phyloP scores from a whole-genome alignment of 805 yeast genomes.

The Candida andamanensis region DNA sequence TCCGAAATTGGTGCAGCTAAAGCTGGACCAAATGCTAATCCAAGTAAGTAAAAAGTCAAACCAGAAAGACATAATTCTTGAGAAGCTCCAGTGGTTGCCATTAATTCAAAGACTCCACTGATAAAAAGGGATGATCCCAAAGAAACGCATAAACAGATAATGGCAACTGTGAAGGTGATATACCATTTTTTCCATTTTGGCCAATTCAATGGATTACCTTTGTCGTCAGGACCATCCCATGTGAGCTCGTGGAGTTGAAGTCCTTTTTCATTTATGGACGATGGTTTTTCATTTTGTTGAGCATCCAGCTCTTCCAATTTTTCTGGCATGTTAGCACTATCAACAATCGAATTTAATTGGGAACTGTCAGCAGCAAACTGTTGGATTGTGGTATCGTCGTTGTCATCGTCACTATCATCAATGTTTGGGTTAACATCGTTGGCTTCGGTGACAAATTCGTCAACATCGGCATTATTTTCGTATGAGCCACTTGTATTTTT shows the following conservation, averaged over 20 bases:
- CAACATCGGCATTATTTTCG: no score
- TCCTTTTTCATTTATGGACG: neutral
- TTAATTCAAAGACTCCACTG: constrained; percentile 55
- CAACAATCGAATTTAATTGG: neutral
- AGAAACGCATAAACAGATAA: constrained; percentile 62
- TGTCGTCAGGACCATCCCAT: constrained; percentile 64
- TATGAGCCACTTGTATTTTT: no score
- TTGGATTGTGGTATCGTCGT: neutral
- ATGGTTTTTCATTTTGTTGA: no score
- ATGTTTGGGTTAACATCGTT: no score
- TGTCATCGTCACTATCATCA: no score
- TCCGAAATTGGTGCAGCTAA: constrained; percentile 71
- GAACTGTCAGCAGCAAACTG: neutral
- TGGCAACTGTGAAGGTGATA: constrained; percentile 59
- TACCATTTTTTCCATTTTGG: constrained; percentile 58
- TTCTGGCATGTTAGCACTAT: no score
- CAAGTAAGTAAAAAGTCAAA: constrained; percentile 62
- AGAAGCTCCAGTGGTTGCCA: constrained; percentile 44
- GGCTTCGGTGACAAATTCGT: no score
- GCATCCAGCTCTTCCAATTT: neutral
- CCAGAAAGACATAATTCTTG: constrained; percentile 64
- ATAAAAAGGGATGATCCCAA: constrained; percentile 73
- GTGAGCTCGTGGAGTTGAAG: constrained; percentile 19
- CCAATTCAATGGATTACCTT: constrained; percentile 68
- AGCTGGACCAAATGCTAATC: constrained; percentile 68